Evolutionary conservation across 2,329 filamentous ascomycete genomes (phyloP), one percentile per base, ranked within the genome.

Genomic region (Thielaviopsis cerberus): DNA sequence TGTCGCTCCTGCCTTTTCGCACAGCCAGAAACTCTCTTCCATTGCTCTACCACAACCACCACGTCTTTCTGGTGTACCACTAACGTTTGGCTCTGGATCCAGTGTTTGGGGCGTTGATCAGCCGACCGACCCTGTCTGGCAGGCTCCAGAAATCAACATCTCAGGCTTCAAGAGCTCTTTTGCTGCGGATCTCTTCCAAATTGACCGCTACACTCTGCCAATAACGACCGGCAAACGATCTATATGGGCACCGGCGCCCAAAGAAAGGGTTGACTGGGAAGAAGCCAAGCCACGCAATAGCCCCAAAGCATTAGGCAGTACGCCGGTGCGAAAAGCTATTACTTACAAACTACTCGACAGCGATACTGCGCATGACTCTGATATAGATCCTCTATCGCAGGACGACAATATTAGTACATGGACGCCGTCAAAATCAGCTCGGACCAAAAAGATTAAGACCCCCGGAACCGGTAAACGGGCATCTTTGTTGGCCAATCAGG

Each of bases 181-280:
- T 53, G 60, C 56, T 3, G 54, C 60, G 2, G 55, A 55, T 53
- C 53, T 62, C 10, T 60, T 60, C 34, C 52, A 55, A 34, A 20
- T 59, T n/a, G 64, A 69, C 62, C 64, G 68, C 64, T 67, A 69
- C 61, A 59, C 68, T n/a, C 64, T 67, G 61, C 65, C 69, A 23
- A 62, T 64, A 22, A 62, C 69, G 61, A 64, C 63, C 26, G 64
- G 65, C 1, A 45, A 65, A 25, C 64, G 57, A n/a, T 71, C 69
- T 2, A 69, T 70, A 34, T 70, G 69, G 69, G 66, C 67, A 13
- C 63, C 65, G 1, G 61, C 61, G 1, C 65, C 63, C 23, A 61
- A 56, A 17, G 62, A 65, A 13, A 64, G 64, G 11, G 63, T 62
- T 3, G 63, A 64, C 1, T 64, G 63, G 1, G 65, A 67, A 10